These are phyloP conservation scores for Debaryomyces fabryi DNA, from an alignment of 1,139 yeast species.

Conservation along the genomic window DNA sequence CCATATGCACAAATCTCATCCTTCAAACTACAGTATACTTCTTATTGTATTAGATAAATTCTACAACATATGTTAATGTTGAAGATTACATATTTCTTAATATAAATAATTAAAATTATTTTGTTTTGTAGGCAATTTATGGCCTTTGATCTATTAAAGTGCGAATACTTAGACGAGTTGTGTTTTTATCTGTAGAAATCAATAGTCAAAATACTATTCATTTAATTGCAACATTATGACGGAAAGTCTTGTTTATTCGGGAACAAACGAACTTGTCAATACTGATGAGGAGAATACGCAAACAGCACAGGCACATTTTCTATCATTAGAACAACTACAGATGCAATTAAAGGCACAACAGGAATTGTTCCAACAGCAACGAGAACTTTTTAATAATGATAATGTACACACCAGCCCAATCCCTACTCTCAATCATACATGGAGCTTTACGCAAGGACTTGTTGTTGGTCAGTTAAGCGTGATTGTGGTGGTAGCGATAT, in stretches of 20 bases:
- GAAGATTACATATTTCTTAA: background rate
- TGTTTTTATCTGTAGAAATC: background rate
- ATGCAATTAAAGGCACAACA: slow-evolving; percentile 36
- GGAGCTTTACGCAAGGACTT: slow-evolving; percentile 81
- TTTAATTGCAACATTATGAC: background rate
- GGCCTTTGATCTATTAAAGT: background rate
- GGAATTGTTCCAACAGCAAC: slow-evolving; percentile 34
- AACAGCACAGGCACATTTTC: background rate
- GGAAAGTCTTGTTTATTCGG: background rate
- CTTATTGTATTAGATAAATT: background rate
- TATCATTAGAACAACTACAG: slow-evolving; percentile 27
- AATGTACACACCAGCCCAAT: background rate
- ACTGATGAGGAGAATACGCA: background rate
- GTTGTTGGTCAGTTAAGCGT: slow-evolving; percentile 84
- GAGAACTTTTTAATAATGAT: slow-evolving; percentile 24
- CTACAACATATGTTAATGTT: background rate
- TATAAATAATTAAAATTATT: background rate
- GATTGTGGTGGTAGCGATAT: slow-evolving; percentile 68
- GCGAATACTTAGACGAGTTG: background rate
- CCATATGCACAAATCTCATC: background rate
- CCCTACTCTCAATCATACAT: slow-evolving; percentile 24
- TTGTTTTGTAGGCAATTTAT: background rate
- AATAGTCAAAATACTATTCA: background rate
- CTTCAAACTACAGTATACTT: background rate
- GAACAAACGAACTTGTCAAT: background rate